These are phyloP conservation scores for Phytophthora foliorum DNA, from an alignment of 352 stramenopile genomes.

Conservation along the genomic window DNA sequence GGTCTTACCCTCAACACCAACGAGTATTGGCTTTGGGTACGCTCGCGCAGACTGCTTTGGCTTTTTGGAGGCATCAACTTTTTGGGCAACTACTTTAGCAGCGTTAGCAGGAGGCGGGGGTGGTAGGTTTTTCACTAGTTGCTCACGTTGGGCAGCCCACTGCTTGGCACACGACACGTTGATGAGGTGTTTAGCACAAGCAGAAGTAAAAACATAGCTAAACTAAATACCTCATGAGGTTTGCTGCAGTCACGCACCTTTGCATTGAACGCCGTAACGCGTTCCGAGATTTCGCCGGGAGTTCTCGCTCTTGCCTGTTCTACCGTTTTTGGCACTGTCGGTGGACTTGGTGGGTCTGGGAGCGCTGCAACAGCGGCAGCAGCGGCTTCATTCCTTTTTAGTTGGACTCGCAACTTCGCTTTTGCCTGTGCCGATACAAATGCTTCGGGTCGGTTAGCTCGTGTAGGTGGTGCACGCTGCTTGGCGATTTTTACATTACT, in stretches of 20 bases:
- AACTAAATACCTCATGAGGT: too few species aligned
- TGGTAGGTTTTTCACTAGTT: conserved; percentile 40
- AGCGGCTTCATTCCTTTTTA: conserved; percentile 29
- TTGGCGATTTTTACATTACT: conserved; percentile 15
- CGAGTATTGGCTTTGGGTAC: conserved; percentile 30
- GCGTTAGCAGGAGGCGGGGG: conserved; percentile 31
- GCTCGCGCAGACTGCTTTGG: conserved; percentile 16
- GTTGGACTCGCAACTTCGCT: conserved; percentile 22
- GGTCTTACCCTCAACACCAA: conserved; percentile 15
- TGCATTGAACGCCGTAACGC: conserved; percentile 68
- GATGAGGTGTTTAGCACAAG: too few species aligned
- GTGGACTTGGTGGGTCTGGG: conserved; percentile 32
- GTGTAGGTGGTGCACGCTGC: conserved; percentile 10
- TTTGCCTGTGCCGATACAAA: conserved; percentile 15
- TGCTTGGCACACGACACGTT: conserved; percentile 10
- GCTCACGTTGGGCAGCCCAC: conserved; percentile 57
- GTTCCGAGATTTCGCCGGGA: conserved; percentile 31
- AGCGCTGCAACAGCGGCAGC: conserved; percentile 33
- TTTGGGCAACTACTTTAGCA: conserved; percentile 21
- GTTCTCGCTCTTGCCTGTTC: not conserved
- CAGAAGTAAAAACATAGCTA: too few species aligned
- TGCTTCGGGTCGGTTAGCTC: conserved; percentile 4
- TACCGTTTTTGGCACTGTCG: conserved; percentile 4
- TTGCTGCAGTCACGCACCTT: conserved; percentile 36
- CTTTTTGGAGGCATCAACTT: conserved; percentile 11